phyloP scores from a whole-genome alignment of 331 rosid genomes.

The Acacia pycnantha region DNA sequence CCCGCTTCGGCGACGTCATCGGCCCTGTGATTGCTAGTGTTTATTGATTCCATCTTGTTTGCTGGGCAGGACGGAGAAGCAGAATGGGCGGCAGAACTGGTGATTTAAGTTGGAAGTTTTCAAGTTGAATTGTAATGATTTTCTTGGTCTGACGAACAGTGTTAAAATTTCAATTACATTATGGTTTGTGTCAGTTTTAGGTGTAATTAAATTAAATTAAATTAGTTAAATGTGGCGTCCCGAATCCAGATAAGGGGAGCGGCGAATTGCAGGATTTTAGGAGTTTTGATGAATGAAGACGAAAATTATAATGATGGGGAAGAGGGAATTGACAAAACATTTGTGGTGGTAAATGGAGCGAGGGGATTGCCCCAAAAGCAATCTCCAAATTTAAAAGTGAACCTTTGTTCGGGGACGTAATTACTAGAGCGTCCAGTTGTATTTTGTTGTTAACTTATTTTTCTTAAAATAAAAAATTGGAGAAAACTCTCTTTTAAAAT shows the following conservation, averaged over 20 bases:
- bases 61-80: constrained; percentile 15
- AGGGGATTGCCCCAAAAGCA: background rate
- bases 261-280: no score
- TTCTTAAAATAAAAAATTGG: background rate
- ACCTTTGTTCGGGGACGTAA: background rate
- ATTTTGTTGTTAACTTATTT: background rate
- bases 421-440: background rate
- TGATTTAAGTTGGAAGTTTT: background rate
- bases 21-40: background rate
- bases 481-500: no score
- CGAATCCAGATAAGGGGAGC: background rate
- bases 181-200: background rate
- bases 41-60: background rate
- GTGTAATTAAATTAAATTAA: background rate
- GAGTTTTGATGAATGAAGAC: no score
- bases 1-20: background rate
- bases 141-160: background rate
- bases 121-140: background rate
- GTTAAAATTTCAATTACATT: background rate
- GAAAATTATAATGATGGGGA: background rate
- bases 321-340: background rate
- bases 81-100: constrained; percentile 16
- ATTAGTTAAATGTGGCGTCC: background rate
- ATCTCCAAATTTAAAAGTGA: background rate
- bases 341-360: background rate